Percentiles rank a stretch among this genome's conserved stretches.
phyloP scores from a whole-genome alignment of 371 early-diverging fungal genomes.

The Mycotypha africana region DNA sequence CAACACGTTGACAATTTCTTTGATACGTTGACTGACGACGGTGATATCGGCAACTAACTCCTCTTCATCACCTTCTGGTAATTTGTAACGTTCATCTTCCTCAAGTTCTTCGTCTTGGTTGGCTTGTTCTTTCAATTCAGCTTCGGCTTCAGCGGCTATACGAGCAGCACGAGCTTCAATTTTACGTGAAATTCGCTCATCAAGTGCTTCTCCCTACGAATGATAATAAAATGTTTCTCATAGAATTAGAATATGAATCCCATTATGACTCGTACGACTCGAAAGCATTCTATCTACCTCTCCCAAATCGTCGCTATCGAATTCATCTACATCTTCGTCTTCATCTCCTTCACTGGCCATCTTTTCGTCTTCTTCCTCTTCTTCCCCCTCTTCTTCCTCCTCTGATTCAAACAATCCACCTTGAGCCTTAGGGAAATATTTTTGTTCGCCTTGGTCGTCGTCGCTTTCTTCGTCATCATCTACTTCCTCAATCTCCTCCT shows the following conservation, averaged over 20 bases:
- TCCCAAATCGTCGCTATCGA: conserved; percentile 29
- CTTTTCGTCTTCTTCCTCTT: conserved; percentile 34
- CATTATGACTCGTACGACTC: too few species aligned
- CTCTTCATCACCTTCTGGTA: conserved; percentile 70
- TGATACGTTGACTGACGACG: conserved; percentile 81
- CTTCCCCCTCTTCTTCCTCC: conserved; percentile 43
- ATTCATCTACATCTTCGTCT: conserved; percentile 31
- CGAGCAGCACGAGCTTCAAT: conserved; percentile 57
- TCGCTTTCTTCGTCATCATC: conserved; percentile 25
- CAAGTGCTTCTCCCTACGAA: conserved; percentile 38
- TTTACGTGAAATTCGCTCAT: conserved; percentile 69
- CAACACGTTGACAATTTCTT: conserved; percentile 82
- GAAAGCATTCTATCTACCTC: conserved; percentile 31
- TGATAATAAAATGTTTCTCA: background rate
- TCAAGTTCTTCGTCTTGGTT: conserved; percentile 71
- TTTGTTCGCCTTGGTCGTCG: conserved; percentile 28
- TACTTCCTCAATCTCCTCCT: conserved; percentile 14
- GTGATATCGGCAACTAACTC: conserved; percentile 58
- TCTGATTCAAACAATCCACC: conserved; percentile 53
- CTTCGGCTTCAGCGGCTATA: conserved; percentile 56
- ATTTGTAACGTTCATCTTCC: conserved; percentile 59
- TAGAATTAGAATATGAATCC: too few species aligned
- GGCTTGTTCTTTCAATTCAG: conserved; percentile 69
- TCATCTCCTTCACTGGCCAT: conserved; percentile 33
- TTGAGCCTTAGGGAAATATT: conserved; percentile 46